Evolutionary conservation across 805 yeast species (phyloP).

Genomic region (Myxozyma geophila): DNA sequence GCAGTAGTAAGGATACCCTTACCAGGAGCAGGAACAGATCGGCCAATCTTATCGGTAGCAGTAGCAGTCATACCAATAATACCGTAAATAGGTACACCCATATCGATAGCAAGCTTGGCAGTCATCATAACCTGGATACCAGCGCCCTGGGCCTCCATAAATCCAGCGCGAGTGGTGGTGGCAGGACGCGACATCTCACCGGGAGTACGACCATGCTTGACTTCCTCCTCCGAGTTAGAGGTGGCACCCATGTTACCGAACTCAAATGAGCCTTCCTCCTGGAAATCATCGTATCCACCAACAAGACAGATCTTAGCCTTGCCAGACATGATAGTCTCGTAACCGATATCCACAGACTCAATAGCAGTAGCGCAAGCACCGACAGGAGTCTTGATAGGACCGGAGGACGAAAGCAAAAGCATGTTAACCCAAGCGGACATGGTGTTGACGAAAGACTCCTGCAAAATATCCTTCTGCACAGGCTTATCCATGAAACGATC

Average conservation of each 20-base stretch:
- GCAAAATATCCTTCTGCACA: conserved; percentile 95
- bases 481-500: conserved; percentile 92
- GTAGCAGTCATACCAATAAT: conserved; percentile 92
- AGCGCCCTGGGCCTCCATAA: conserved; percentile 99
- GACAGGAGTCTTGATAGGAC: conserved; percentile 99
- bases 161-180: conserved; percentile 93
- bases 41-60: conserved; percentile 97
- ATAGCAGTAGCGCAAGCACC: conserved; percentile 99
- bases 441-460: conserved; percentile 97
- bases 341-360: conserved; percentile 95
- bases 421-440: conserved; percentile 99
- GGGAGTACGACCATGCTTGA: conserved; percentile 96
- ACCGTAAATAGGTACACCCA: conserved; percentile 99
- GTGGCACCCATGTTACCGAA: conserved; percentile 99
- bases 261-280: conserved; percentile 97
- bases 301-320: conserved; percentile 95
- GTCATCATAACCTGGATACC: conserved; percentile 97
- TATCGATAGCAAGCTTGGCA: conserved; percentile 88
- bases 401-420: conserved; percentile 94
- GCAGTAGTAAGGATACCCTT: conserved; percentile 99
- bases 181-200: conserved; percentile 98
- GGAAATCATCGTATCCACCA: conserved; percentile 99
- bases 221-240: conserved; percentile 83
- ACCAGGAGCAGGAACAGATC: conserved; percentile 99
- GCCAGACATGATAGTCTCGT: conserved; percentile 89